These are phyloP conservation scores for Colletotrichum abscissum DNA, from an alignment of 2,329 filamentous ascomycete genomes.

Conservation along the genomic window DNA sequence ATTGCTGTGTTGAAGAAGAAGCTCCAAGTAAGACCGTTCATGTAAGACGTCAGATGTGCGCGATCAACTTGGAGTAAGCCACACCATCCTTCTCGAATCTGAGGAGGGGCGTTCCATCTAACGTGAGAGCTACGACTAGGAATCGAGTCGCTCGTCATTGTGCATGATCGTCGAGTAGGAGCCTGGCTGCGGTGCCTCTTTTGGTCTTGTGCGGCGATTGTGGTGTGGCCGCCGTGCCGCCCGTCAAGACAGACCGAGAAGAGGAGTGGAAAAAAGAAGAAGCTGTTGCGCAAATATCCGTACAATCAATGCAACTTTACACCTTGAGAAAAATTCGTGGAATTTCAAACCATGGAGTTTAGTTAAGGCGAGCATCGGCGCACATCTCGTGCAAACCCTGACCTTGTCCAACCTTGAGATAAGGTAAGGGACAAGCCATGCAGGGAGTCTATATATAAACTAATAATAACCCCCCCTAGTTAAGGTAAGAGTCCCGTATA, in stretches of 20 bases:
- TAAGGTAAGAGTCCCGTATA: too few relatives aligned
- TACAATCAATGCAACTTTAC: not conserved
- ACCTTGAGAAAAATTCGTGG: not conserved
- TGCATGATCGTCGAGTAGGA: not conserved
- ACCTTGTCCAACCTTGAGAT: not conserved
- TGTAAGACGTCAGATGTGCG: not conserved
- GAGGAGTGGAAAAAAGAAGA: not conserved
- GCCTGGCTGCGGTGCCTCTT: not conserved
- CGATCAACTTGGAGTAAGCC: not conserved
- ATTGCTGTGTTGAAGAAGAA: not conserved
- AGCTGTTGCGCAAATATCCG: not conserved
- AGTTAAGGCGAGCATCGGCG: not conserved
- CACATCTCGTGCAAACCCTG: not conserved
- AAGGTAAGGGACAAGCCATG: constrained; percentile 19
- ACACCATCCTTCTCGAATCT: not conserved
- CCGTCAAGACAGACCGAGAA: not conserved
- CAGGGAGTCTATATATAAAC: not conserved
- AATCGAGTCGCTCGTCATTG: not conserved
- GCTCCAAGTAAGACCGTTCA: not conserved
- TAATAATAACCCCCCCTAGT: too few relatives aligned
- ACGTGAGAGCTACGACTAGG: not conserved
- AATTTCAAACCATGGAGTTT: not conserved
- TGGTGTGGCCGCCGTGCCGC: not conserved
- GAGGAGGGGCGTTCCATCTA: not conserved
- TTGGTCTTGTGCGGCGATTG: not conserved